Base-by-base conservation (phyloP, 176 grass and related monocot genomes). In the Alopecurus myosuroides region DNA sequence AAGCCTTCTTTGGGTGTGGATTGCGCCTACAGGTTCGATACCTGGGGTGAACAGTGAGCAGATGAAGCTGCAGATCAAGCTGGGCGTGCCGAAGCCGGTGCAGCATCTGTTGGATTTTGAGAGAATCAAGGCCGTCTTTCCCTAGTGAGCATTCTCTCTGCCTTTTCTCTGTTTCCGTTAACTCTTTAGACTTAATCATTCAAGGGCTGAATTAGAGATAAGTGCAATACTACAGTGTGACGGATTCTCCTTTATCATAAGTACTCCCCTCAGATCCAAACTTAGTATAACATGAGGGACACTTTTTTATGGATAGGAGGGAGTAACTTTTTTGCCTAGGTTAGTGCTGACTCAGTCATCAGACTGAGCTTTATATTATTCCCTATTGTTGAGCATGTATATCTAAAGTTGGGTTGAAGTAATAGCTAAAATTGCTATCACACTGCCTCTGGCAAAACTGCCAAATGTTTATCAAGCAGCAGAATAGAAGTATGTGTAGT, bases 11-110 rank as follows among this genome's bases (percentile, higher is more conserved):
- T 41, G 31, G 34, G 9, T 70, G 33, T 50, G 11, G 9, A 56
- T 35, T 85, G 53, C 26, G 15, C 45, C 6, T 76, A 60, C 86
- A 98, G 91, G 93, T 68, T 85, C 97, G 68, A 92, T 95, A 82
- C 97, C 97, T 6, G 97, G 97, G 84, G 93, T 94, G 65, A 94
- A 88, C 89, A 94, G 91, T 9, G 91, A 94, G 40, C 93, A 99
- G 88, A 99, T 96, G 97, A 99, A 99, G 81, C 97, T 98, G 69
- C 82, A 95, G 88, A 95, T 98, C 86, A 94, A 91, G 80, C 86
- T 99, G 29, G 97, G 97, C 3, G 89, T 96, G 19, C 93, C 93
- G 45, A 87, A 71, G 86, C 79, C 89, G 4, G 89, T 86, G 76
- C 93, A 99, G 50, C 89, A 94, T 77, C 75, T 94, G 86, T 90